These are phyloP conservation scores for Colletotrichum incanum DNA, from an alignment of 2,329 filamentous ascomycete species.

Conservation along the genomic window DNA sequence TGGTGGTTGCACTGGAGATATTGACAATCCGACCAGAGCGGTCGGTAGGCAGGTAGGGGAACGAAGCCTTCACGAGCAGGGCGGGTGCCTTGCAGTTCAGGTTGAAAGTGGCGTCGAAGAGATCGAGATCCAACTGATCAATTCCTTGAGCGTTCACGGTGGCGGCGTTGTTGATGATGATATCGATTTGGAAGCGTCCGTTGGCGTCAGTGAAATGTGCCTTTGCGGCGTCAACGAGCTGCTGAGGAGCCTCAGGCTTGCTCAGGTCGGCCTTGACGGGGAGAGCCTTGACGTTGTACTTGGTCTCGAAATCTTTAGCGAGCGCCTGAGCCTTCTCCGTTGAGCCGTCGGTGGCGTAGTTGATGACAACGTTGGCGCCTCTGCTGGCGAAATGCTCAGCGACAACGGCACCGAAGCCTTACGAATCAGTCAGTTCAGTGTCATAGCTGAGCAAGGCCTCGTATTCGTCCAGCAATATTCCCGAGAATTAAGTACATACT, in stretches of 20 bases:
- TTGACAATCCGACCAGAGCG: constrained; percentile 72
- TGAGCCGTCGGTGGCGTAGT: constrained; percentile 71
- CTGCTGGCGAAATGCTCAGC: constrained; percentile 81
- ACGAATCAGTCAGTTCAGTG: constrained; percentile 4
- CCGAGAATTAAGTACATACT: constrained; percentile 62
- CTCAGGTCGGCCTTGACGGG: constrained; percentile 81
- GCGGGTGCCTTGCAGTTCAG: constrained; percentile 89
- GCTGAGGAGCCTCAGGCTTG: constrained; percentile 70
- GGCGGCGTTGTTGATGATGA: constrained; percentile 91
- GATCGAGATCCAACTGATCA: constrained; percentile 59
- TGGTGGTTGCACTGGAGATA: constrained; percentile 61
- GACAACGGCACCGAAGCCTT: constrained; percentile 79
- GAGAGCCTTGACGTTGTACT: constrained; percentile 72
- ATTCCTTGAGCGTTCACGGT: constrained; percentile 74
- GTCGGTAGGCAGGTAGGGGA: constrained; percentile 79
- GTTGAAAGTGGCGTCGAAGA: constrained; percentile 81
- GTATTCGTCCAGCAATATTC: background rate
- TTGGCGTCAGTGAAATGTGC: constrained; percentile 70
- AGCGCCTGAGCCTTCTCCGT: constrained; percentile 54
- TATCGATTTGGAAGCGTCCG: constrained; percentile 78
- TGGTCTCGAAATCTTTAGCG: constrained; percentile 62
- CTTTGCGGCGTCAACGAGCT: constrained; percentile 72
- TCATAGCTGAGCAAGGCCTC: background rate
- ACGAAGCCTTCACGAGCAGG: constrained; percentile 80
- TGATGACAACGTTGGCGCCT: constrained; percentile 78